These are phyloP conservation scores for Metschnikowia cubensis DNA, from an alignment of 805 yeast genomes.

Conservation along the genomic window DNA sequence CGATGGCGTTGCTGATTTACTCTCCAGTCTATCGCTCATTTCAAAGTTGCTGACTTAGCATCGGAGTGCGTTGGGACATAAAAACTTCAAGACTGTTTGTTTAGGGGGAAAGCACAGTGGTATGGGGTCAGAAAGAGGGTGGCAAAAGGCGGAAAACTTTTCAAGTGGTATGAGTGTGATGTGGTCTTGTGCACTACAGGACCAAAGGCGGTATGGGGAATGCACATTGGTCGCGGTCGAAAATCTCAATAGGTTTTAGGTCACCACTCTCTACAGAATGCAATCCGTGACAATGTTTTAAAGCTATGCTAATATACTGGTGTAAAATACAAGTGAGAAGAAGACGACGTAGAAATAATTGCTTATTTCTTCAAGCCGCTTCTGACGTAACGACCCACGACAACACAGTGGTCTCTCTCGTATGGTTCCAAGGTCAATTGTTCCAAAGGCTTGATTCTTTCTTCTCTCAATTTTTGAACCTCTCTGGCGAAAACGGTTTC, in stretches of 20 bases:
- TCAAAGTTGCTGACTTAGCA: background rate
- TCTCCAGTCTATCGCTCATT: constrained; percentile 12
- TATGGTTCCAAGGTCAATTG: constrained; percentile 99
- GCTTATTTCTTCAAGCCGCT: constrained; percentile 58
- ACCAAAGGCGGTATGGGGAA: background rate
- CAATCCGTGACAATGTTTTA: constrained; percentile 6
- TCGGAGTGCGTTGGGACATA: background rate
- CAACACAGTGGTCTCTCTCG: constrained; percentile 99
- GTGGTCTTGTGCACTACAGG: background rate
- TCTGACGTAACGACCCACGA: constrained; percentile 94
- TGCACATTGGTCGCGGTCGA: constrained; percentile 1
- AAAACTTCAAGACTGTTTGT: background rate
- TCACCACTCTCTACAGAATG: background rate
- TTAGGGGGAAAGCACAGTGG: background rate
- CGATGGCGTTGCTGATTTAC: constrained; percentile 10
- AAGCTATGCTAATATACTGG: constrained; percentile 15
- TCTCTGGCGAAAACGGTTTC: constrained; percentile 99
- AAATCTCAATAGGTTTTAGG: background rate
- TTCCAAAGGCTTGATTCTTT: constrained; percentile 96
- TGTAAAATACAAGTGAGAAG: constrained; percentile 14
- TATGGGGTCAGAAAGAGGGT: background rate
- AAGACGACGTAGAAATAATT: constrained; percentile 3
- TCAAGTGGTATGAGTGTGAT: background rate
- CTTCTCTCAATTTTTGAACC: constrained; percentile 98
- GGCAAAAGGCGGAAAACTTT: background rate